These are phyloP conservation scores for Alternaria alternata DNA, from an alignment of 2,329 filamentous ascomycete genomes.

Conservation along the genomic window DNA sequence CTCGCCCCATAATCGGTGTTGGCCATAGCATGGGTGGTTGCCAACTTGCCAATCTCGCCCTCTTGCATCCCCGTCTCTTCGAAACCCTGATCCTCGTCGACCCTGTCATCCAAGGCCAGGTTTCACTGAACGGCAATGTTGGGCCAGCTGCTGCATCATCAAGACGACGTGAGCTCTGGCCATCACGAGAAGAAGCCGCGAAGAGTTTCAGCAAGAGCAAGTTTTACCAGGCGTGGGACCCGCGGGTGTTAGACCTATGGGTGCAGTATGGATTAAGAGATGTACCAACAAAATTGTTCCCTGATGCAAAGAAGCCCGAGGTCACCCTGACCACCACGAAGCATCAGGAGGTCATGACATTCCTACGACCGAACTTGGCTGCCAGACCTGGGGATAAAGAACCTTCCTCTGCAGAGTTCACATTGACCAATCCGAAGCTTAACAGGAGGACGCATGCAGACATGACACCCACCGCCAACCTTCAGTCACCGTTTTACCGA, in stretches of 20 bases:
- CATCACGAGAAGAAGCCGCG: slow-evolving; percentile 73
- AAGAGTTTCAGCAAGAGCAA: slow-evolving; percentile 71
- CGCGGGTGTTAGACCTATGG: slow-evolving; percentile 78
- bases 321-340: slow-evolving; percentile 83
- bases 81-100: slow-evolving; percentile 81
- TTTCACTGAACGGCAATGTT: slow-evolving; percentile 53
- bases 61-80: slow-evolving; percentile 83
- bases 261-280: slow-evolving; percentile 77
- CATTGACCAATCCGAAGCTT: slow-evolving; percentile 38
- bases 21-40: slow-evolving; percentile 90
- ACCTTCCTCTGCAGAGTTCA: slow-evolving; percentile 41
- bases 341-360: slow-evolving; percentile 87
- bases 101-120: slow-evolving; percentile 72
- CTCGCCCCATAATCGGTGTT: slow-evolving; percentile 81
- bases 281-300: slow-evolving; percentile 69
- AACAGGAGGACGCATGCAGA: slow-evolving; percentile 56
- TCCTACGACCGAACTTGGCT: slow-evolving; percentile 68
- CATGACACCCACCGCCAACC: slow-evolving; percentile 41
- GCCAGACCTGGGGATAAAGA: slow-evolving; percentile 57
- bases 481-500: slow-evolving; percentile 69
- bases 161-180: slow-evolving; percentile 81
- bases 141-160: slow-evolving; percentile 69
- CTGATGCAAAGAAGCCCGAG: slow-evolving; percentile 52
- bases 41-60: slow-evolving; percentile 73
- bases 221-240: slow-evolving; percentile 86